Base-by-base conservation (phyloP, 2,329 filamentous ascomycete genomes). In the Aspergillus terreus region DNA sequence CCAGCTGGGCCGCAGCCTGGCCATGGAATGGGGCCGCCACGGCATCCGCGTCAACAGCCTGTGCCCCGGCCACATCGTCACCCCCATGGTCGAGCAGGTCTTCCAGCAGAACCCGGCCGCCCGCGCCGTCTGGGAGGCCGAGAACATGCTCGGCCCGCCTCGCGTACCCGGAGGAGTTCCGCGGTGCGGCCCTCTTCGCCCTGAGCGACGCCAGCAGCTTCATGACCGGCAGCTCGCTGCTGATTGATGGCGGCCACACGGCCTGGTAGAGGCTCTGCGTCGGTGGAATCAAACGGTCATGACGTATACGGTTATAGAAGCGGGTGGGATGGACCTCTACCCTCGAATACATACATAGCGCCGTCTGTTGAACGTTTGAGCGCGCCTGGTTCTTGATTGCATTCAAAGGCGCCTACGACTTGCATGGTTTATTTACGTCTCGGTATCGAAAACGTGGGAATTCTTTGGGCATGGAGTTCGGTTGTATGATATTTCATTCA, bases 11-110 rank as follows among this genome's bases (percentile, higher is more conserved):
- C 72, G 78, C 21, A 78, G 71, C 9, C 65, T 82, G 25, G 77
- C 80, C 0, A 78, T 78, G 57, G 80, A 82, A 63, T 82, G 73
- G 78, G 77, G 70, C 45, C 71, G 69, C 25, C 69, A 71, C 64
- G 70, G 76, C 1, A 81, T 82, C 45, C 69, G 78, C 2, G 79
- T 82, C 11, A 82, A 82, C 58, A 76, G 73, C 15, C 59, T 82
- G 17, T 79, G 74, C 53, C 78, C 78, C 0, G 79, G 78, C 0
- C 78, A 82, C 53, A 80, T 82, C 42, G 69, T 81, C 21, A 82
- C 79, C 1, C 83, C 86, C 19, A 95, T 96, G 91, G 88, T 92
- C 1, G 82, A 89, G 66, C 81, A 82, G 52, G 80, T 95, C 30
- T 94, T 96, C 63, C 79, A 84, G 58, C 79, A 87, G 57, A 88